Conservation (phyloP, 1,139 yeast genomes). For the Pichia sp. region DNA sequence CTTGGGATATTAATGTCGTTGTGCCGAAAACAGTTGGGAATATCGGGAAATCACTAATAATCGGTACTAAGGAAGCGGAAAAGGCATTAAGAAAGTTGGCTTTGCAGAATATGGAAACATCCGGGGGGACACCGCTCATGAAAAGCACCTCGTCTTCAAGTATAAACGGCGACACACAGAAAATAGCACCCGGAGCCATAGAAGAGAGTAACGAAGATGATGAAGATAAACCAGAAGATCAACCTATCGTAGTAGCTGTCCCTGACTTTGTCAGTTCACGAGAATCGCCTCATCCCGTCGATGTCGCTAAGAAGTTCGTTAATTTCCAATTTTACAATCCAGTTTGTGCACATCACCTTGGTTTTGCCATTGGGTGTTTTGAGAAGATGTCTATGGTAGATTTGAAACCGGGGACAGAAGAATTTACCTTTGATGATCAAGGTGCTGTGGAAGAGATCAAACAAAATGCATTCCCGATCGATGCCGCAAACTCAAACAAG, state of each 20-base stretch:
- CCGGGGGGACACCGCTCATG: too few species aligned
- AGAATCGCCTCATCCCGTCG: slow-evolving; percentile 49
- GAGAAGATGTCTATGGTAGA: slow-evolving; percentile 48
- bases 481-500: slow-evolving; percentile 30
- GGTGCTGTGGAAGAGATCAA: slow-evolving; percentile 1
- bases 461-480: slow-evolving; percentile 4
- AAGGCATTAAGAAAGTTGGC: slow-evolving; percentile 21
- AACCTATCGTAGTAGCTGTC: slow-evolving; percentile 50
- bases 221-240: slow-evolving; percentile 30
- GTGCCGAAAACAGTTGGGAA: slow-evolving; percentile 77
- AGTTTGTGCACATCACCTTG: slow-evolving; percentile 91
- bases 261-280: slow-evolving; percentile 58
- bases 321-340: slow-evolving; percentile 81
- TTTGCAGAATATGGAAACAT: slow-evolving; percentile 29
- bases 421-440: slow-evolving; percentile 27
- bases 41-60: slow-evolving; percentile 38
- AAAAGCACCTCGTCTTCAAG: too few species aligned
- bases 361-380: slow-evolving; percentile 93
- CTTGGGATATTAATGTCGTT: slow-evolving; percentile 86
- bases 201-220: slow-evolving; percentile 19
- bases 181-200: too few species aligned
- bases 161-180: too few species aligned
- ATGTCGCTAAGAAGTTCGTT: slow-evolving; percentile 65
- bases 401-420: slow-evolving; percentile 30
- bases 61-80: slow-evolving; percentile 29